Conservation (phyloP, 495 filamentous ascomycete species). For the Penicillium malachiteum region DNA sequence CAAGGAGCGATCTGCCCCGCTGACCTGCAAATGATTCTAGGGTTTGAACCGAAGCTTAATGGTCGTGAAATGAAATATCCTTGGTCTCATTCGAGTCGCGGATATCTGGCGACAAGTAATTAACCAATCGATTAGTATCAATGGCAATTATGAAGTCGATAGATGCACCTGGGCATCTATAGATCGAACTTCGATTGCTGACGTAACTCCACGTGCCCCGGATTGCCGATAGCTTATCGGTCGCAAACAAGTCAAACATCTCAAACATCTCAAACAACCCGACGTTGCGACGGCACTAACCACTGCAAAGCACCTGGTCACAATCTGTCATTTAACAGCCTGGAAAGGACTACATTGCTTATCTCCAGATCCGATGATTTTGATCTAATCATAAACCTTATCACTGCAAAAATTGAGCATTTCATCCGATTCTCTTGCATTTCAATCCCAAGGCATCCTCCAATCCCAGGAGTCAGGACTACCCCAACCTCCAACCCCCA, state of each 20-base stretch:
- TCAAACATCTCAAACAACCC: not conserved
- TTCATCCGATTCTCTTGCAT: too few species aligned
- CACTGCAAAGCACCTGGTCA: too few species aligned
- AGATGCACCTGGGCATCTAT: too few species aligned
- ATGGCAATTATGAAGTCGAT: too few species aligned
- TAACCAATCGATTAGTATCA: not conserved
- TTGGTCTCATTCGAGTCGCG: not conserved
- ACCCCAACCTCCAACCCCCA: not conserved
- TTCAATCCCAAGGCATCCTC: not conserved
- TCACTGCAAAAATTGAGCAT: too few species aligned
- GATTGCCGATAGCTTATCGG: not conserved
- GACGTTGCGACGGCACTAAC: too few species aligned
- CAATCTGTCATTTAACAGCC: too few species aligned
- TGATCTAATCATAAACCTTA: too few species aligned
- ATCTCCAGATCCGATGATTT: too few species aligned
- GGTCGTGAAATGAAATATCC: not conserved
- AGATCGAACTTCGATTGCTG: not conserved
- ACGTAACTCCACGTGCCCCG: not conserved
- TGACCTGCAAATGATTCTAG: not conserved
- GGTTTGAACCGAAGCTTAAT: not conserved
- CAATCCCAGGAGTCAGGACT: not conserved
- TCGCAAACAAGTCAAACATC: not conserved
- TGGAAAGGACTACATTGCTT: too few species aligned
- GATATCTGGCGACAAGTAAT: not conserved
- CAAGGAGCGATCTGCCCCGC: not conserved